phyloP scores from a whole-genome alignment of 768 basidiomycete genomes.

The Cubamyces sp. region DNA sequence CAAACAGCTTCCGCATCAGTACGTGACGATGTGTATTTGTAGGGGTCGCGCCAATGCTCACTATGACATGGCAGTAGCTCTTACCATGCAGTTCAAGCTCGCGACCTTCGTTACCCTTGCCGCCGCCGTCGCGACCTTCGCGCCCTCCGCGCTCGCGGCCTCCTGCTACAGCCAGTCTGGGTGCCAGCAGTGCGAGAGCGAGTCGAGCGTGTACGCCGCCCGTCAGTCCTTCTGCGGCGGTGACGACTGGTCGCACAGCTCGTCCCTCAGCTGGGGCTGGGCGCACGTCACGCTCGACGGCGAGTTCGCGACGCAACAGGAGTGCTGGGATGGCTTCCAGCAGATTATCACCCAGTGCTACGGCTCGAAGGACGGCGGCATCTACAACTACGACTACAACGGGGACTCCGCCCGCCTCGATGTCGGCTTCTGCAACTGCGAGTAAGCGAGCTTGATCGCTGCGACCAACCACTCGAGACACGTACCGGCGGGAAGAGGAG shows the following conservation, averaged over 20 bases:
- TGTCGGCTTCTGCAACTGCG: conserved; percentile 5
- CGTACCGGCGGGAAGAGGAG: not conserved
- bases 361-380: not conserved
- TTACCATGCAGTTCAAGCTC: not conserved
- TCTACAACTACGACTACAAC: not conserved
- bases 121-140: not conserved
- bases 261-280: not conserved
- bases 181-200: not conserved
- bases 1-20: too few relatives aligned
- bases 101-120: not conserved
- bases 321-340: conserved; percentile 6
- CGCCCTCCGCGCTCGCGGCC: not conserved
- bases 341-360: conserved; percentile 1
- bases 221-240: not conserved
- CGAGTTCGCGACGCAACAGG: not conserved
- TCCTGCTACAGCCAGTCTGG: not conserved
- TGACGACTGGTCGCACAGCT: not conserved
- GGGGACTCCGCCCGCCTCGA: not conserved
- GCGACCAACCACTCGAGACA: too few relatives aligned
- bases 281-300: not conserved
- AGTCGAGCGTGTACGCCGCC: not conserved
- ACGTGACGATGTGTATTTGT: too few relatives aligned
- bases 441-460: not conserved
- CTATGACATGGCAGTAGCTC: too few relatives aligned
- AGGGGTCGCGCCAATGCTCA: too few relatives aligned